Evolutionary conservation across 1,139 yeast genomes (phyloP), one percentile per base, ranked within the genome.

Genomic region (Taphrina confusa): DNA sequence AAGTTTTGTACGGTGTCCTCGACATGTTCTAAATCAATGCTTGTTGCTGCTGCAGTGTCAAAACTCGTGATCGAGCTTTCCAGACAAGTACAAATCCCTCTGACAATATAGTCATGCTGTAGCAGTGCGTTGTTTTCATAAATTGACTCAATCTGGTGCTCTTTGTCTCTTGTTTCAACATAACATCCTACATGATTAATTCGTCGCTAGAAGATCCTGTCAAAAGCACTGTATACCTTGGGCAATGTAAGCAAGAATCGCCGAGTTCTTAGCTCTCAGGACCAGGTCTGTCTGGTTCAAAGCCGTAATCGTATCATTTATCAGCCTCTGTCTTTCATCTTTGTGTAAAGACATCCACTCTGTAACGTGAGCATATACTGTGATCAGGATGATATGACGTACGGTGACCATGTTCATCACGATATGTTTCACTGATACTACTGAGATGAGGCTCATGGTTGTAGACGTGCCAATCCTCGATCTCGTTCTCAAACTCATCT

Each of bases 71-170:
- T 23, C 8, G 36, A n/a, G 16, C 23, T 20, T 25, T 27, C n/a
- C 22, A 49, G 46, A 16, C 16, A 11, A 9, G 36, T 44, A n/a
- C 36, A n/a, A 16, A 25, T 16, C 12, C 11, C 28, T n/a, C 37
- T 16, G 23, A 36, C 20, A 11, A 28, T 16, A n/a, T 27, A 9
- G 66, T 33, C 60, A 50, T 36, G 63, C 66, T 67, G 66, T 9
- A 72, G 56, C 33, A 69, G 61, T 25, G 59, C 44, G 46, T 70
- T 64, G 58, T 74, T 75, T 4, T 63, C 59, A 22, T 66, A 66
- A 16, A 81, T 78, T 33, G 66, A 63, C 1, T 66, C 65, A 9
- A 78, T 56, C 52, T 81, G 84, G 4, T 76, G 75, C 5, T 70
- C 66, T 40, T 70, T 70, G 66, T 51, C 12, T 72, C 67, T 4